A percentile compares a stretch with the other conserved stretches of the same genome.
Conservation (phyloP, 2,329 filamentous ascomycete genomes). For the Calonectria honghensis region DNA sequence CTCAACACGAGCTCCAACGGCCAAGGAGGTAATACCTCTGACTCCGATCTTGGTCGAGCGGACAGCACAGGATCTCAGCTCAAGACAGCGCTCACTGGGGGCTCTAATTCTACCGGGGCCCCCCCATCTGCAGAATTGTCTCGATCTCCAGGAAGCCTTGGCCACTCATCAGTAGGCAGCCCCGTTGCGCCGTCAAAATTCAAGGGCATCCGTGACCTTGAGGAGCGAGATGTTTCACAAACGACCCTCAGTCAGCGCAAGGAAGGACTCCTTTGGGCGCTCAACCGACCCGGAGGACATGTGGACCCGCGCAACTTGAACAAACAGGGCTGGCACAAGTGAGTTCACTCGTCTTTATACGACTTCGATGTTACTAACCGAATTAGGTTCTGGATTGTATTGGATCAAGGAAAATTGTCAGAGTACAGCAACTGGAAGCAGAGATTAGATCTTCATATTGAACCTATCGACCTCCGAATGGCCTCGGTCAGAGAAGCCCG, state of each 20-base stretch:
- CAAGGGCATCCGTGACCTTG: slow-evolving; percentile 93
- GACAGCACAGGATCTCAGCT: slow-evolving; percentile 85
- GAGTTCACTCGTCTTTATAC: slow-evolving; percentile 62
- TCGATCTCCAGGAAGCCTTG: slow-evolving; percentile 74
- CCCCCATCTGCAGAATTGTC: slow-evolving; percentile 66
- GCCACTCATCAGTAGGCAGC: slow-evolving; percentile 67
- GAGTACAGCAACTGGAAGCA: slow-evolving; percentile 99
- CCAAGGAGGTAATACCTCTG: slow-evolving; percentile 71
- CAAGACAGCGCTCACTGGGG: slow-evolving; percentile 70
- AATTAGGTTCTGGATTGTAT: slow-evolving; percentile 96
- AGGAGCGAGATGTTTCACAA: slow-evolving; percentile 83
- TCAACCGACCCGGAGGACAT: slow-evolving; percentile 94
- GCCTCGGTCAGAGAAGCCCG: slow-evolving; percentile 97
- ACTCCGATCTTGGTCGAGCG: slow-evolving; percentile 82
- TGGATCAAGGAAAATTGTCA: slow-evolving; percentile 96
- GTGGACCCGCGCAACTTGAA: slow-evolving; percentile 96
- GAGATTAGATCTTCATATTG: slow-evolving; percentile 96
- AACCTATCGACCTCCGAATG: slow-evolving; percentile 97
- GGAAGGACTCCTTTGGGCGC: slow-evolving; percentile 94
- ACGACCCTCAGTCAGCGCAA: slow-evolving; percentile 81
- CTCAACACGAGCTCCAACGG: slow-evolving; percentile 64
- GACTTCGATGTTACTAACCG: slow-evolving; percentile 42
- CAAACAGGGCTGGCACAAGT: slow-evolving; percentile 99
- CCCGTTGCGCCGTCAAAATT: slow-evolving; percentile 79
- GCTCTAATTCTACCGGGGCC: slow-evolving; percentile 58